phyloP scores from a whole-genome alignment of 192 early-diverging fungal genomes.

The Coemansia sp. region DNA sequence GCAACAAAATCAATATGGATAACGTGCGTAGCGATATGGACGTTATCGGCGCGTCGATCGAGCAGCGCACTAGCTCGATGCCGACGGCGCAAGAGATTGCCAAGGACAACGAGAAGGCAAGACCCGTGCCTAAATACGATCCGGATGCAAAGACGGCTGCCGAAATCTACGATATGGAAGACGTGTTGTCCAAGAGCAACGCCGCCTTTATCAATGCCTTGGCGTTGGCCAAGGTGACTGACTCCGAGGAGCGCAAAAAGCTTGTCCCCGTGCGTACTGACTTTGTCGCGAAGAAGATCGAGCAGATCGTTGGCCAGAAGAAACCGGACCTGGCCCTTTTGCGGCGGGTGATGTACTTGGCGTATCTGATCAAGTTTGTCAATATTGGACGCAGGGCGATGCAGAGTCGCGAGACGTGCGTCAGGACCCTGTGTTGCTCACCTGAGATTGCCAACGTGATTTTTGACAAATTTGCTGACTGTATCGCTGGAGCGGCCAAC shows the following conservation, averaged over 20 bases:
- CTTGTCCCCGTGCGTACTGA: constrained; percentile 24
- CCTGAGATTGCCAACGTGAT: constrained; percentile 59
- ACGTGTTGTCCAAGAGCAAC: constrained; percentile 67
- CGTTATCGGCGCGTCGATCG: constrained; percentile 71
- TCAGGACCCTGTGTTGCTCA: constrained; percentile 55
- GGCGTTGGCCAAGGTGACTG: constrained; percentile 55
- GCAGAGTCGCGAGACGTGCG: constrained; percentile 52
- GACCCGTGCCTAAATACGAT: constrained; percentile 81
- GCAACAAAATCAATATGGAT: constrained; percentile 82
- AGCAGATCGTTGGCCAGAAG: constrained; percentile 20
- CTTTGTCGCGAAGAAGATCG: constrained; percentile 47
- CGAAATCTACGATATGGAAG: constrained; percentile 81
- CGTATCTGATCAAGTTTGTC: constrained; percentile 75
- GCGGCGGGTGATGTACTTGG: constrained; percentile 72
- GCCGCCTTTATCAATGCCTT: constrained; percentile 67
- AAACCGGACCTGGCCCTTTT: constrained; percentile 43
- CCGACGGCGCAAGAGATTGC: constrained; percentile 62
- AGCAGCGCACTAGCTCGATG: constrained; percentile 62
- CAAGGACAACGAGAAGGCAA: constrained; percentile 55
- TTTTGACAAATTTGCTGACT: constrained; percentile 67
- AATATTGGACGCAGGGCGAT: constrained; percentile 49
- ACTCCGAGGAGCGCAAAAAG: constrained; percentile 30
- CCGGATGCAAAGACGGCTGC: constrained; percentile 62
- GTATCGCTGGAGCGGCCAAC: constrained; percentile 55
- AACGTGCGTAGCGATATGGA: constrained; percentile 63